Base-by-base conservation (phyloP, 2,329 filamentous ascomycete species). In the Penicillium sp. region DNA sequence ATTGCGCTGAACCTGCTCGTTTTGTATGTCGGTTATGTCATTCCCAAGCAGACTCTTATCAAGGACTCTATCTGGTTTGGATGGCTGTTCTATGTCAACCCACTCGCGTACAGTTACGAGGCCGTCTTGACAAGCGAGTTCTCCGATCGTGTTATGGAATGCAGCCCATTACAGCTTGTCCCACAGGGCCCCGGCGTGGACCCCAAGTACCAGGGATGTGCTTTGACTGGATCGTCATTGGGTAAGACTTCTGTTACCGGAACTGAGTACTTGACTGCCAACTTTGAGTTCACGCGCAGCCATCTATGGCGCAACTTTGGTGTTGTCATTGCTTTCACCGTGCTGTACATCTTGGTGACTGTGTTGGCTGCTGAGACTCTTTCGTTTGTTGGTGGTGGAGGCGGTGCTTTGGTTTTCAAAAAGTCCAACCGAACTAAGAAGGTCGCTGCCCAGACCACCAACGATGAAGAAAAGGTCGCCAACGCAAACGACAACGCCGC, bases 291-390 rank as follows among this genome's bases (percentile, higher is more conserved):
- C 65, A 80, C 80, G 0, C 77, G 84, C 19, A 75, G 74, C 27
- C 80, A 89, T 66, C 72, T 88, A 0, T 89, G 86, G 80, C 85
- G 90, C 4, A 92, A 93, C 70, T 91, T 90, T 67, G 90, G 88
- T 33, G 86, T 93, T 4, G 75, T 94, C 1, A 86, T 93, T 64
- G 90, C 88, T 0, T 94, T 91, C 63, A 84, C 86, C 1, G 79
- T 90, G 1, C 81, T 91, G 6, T 95, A 93, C 68, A 83, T 95
- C 13, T 63, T 87, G 12, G 74, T 93, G 31, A 93, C 90, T 0
- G 82, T 89, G 6, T 63, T 89, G 23, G 89, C 87, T 1, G 86
- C 88, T 17, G 90, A 95, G 67, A 65, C 84, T 1, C 81, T 93
- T 65, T 82, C 81, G 17, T 89, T 90, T 67, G 79, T 81, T 21